phyloP scores from a whole-genome alignment of 2,329 filamentous ascomycete genomes.

The Xylariales sp. region DNA sequence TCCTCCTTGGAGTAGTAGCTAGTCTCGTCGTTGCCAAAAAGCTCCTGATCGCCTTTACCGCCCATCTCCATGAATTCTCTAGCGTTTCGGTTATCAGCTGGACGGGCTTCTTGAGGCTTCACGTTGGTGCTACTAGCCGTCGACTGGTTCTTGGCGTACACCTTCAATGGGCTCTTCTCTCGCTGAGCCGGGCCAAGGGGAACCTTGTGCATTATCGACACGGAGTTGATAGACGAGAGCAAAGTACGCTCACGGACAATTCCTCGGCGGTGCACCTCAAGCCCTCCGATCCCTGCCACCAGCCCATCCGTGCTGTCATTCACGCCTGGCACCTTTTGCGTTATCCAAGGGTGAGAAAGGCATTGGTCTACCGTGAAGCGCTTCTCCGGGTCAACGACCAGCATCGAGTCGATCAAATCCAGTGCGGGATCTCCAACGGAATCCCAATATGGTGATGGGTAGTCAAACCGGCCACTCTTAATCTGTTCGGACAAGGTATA shows the following conservation, averaged over 20 bases:
- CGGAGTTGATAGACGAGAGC: slow-evolving; percentile 75
- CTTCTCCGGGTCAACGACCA: slow-evolving; percentile 79
- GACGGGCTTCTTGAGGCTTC: slow-evolving; percentile 55
- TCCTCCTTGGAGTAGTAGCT: slow-evolving; percentile 45
- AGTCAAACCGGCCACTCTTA: slow-evolving; percentile 83
- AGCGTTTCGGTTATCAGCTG: slow-evolving; percentile 62
- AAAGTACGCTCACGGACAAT: slow-evolving; percentile 79
- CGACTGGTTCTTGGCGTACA: slow-evolving; percentile 67
- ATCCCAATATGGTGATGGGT: slow-evolving; percentile 96
- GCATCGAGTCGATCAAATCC: slow-evolving; percentile 91
- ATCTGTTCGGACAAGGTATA: slow-evolving; percentile 88
- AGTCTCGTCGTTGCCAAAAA: slow-evolving; percentile 62
- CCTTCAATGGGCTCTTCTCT: slow-evolving; percentile 60
- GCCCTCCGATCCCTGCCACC: slow-evolving; percentile 74
- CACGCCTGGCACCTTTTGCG: slow-evolving; percentile 52
- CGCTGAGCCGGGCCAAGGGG: slow-evolving; percentile 53
- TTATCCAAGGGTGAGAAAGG: slow-evolving; percentile 86
- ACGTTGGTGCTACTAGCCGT: slow-evolving; percentile 37
- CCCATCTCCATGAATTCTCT: slow-evolving; percentile 81
- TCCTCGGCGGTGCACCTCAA: slow-evolving; percentile 83
- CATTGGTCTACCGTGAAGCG: slow-evolving; percentile 89
- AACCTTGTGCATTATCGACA: slow-evolving; percentile 50
- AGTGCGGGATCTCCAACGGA: slow-evolving; percentile 80
- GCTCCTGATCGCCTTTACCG: slow-evolving; percentile 75
- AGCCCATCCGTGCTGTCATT: slow-evolving; percentile 90